Base-by-base conservation (phyloP, 1,139 yeast species). In the Protomyces inundatus region DNA sequence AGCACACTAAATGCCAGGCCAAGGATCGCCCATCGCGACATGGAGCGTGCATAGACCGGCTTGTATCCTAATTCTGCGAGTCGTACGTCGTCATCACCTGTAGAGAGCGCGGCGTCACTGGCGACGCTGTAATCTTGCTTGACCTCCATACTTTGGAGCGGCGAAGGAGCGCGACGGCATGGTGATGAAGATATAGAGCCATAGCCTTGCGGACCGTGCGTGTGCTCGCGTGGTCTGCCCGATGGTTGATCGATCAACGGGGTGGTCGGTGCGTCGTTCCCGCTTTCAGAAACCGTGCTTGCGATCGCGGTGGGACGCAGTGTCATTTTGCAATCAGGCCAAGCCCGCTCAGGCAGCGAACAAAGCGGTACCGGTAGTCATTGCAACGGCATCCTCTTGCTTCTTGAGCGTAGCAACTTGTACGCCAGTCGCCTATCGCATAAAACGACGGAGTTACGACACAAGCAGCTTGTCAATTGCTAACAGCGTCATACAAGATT, bases 1-100 rank as follows among this genome's bases (percentile, higher is more conserved):
- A 76, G 70, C 42, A 75, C 72, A 45, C 75, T 74, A 54, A 76
- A 73, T 16, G 77, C 75, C 65, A 76, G 75, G 1, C 77, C 78
- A 30, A 75, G 70, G 66, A 77, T 71, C 12, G 77, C 72, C 66
- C 71, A 66, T 54, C 75, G 70, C n/a, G 76, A 72, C 68, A 74
- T 75, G 55, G 72, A 70, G 62, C 79, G 72, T 55, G 72, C 71
- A 52, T 76, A 70, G 67, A 76, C 79, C 65, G 74, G 77, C 67
- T 75, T 75, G 67, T 76, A 76, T 36, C 79, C 79, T 42, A 76
- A 69, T 65, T 72, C 69, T 56, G 71, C 75, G 52, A 74, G 68
- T 54, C 66, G 66, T 35, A 65, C 67, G 39, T 64, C 66, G 51
- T 72, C 73, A 4, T 14, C 52, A 12, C 10, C n/a, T 7, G 53